phyloP scores from a whole-genome alignment of 1,139 yeast species.

The Kluyveromyces marxianus region DNA sequence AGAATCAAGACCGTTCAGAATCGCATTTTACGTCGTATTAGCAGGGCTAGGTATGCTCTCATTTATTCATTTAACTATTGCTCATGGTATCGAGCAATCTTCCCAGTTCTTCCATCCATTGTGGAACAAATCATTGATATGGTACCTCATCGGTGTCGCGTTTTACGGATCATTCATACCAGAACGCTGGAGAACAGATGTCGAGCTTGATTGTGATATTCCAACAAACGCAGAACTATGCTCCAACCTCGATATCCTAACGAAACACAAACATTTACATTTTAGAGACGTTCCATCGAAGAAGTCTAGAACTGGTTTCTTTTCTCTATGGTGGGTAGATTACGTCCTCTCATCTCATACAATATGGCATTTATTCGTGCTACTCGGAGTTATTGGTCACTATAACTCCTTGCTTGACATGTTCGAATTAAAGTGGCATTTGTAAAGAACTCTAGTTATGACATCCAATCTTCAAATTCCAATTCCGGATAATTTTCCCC shows the following conservation, averaged over 20 bases:
- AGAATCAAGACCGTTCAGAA: slow-evolving; percentile 71
- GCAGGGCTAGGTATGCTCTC: slow-evolving; percentile 71
- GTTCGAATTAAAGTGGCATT: slow-evolving; percentile 37
- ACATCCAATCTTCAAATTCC: background rate
- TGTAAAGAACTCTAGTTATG: slow-evolving; percentile 2
- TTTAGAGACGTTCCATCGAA: slow-evolving; percentile 44
- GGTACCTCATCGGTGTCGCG: slow-evolving; percentile 77
- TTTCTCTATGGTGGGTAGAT: slow-evolving; percentile 81
- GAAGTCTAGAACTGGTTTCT: slow-evolving; percentile 31
- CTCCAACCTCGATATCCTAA: slow-evolving; percentile 24
- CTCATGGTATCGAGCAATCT: slow-evolving; percentile 50
- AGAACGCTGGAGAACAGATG: slow-evolving; percentile 75
- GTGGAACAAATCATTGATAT: slow-evolving; percentile 37
- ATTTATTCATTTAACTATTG: slow-evolving; percentile 46
- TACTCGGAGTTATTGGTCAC: slow-evolving; percentile 82
- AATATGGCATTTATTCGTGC: slow-evolving; percentile 88
- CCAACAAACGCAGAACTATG: slow-evolving; percentile 31
- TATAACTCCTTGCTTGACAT: slow-evolving; percentile 68
- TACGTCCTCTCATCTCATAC: slow-evolving; percentile 74
- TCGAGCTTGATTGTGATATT: slow-evolving; percentile 29
- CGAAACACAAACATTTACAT: slow-evolving; percentile 36
- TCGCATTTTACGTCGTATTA: slow-evolving; percentile 74
- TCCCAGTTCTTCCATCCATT: slow-evolving; percentile 28
- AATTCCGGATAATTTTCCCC: no score
- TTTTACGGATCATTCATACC: slow-evolving; percentile 87